Base-by-base conservation (phyloP, 179 eudicot genomes). In the Silene vulgaris region DNA sequence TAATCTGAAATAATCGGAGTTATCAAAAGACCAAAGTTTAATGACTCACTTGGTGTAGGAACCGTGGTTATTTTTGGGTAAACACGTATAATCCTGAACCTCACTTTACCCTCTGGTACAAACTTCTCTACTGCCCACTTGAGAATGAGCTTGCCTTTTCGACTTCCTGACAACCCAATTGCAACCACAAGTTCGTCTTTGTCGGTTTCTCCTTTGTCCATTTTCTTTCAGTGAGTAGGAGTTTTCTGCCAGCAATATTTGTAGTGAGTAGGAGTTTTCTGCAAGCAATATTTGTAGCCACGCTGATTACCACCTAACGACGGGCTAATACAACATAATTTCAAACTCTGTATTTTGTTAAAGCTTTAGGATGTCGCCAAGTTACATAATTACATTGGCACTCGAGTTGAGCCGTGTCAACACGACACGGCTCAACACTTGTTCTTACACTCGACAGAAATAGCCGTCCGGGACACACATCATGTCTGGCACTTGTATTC, bases 101-200 rank as follows among this genome's bases (percentile, higher is more conserved):
- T 68, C 61, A 87, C 75, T 52, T 76, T 74, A 37, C 87, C 87
- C 73, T 91, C 90, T 0, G 85, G 84, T 62, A 83, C 78, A 76
- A 90, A 88, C 73, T 88, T 91, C 16, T 88, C 90, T 74, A 88
- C 16, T 56, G 97, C 96, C 97, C 97, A 91, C 50, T 35, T 81
- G 48, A 88, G 73, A 35, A 90, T 81, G 69, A 81, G 77, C 80
- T 80, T 90, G 85, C 89, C 84, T 66, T 87, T 90, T 56, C 77
- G 82, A 59, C 84, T 77, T 79, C 87, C 92, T 63, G 79, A 82
- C 1, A 82, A 32, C 29, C 77, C 84, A 4, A 82, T 70, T 45
- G 56, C 81, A 11, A 82, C 81, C 0, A 75, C 1, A 21, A 78
- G 62, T 35, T 72, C 76, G 2, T 26, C 65, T 54, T 54, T 16